A percentile compares a stretch with the other conserved stretches of the same genome.
Conservation (phyloP, 257 asterid species). For the Primulina tabacum region DNA sequence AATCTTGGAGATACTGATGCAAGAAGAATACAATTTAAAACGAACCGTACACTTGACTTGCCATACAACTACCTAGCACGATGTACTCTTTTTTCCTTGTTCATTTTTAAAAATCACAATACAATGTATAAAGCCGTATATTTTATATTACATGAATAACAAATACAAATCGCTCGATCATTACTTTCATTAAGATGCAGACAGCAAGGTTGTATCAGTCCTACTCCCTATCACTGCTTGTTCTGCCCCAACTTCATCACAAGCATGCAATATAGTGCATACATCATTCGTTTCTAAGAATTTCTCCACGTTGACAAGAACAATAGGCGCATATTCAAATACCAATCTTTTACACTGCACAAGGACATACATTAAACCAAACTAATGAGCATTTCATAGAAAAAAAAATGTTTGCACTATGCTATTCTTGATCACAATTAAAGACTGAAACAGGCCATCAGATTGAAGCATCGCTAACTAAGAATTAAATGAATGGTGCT, state of each 20-base stretch:
- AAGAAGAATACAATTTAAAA: slow-evolving; percentile 27
- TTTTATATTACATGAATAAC: neutral
- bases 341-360: slow-evolving; percentile 89
- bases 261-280: slow-evolving; percentile 65
- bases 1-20: neutral
- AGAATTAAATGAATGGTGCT: slow-evolving; percentile 1
- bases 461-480: neutral
- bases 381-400: neutral
- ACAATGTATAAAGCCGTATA: neutral
- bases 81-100: no score
- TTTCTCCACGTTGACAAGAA: slow-evolving; percentile 74
- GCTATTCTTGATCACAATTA: neutral
- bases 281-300: slow-evolving; percentile 66
- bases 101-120: neutral
- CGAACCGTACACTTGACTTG: slow-evolving; percentile 6
- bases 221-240: slow-evolving; percentile 20
- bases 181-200: slow-evolving; percentile 40
- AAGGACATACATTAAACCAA: slow-evolving; percentile 5
- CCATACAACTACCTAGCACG: neutral
- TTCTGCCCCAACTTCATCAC: slow-evolving; percentile 31
- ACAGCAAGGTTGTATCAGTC: slow-evolving; percentile 38
- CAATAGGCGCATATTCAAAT: slow-evolving; percentile 72
- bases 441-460: neutral
- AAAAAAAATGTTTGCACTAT: neutral
- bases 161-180: neutral